Evolutionary conservation across 768 basidiomycete genomes (phyloP), one percentile per base, ranked within the genome.

Genomic region (Melanogaster broomeanus): DNA sequence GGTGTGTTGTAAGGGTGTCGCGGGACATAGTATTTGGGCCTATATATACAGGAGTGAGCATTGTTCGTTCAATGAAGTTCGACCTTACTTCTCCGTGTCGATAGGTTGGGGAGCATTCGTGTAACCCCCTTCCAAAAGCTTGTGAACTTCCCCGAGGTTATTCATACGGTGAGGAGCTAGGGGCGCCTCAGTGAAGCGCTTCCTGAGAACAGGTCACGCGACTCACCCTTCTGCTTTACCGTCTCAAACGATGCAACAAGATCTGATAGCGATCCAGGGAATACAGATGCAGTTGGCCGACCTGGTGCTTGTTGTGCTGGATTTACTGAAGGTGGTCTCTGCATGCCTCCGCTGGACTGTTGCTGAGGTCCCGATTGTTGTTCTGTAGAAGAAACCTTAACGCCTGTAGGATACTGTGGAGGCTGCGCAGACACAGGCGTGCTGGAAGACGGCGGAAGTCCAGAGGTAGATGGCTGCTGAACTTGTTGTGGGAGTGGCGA

Each of bases 21-120:
- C 13, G 97, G 96, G 22, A 93, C 87, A 65, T 98, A 98, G 70
- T 98, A 98, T 63, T 95, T 92, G 21, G 97, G 94, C 76, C 95
- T 98, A 59, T 30, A 47, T n/a, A 51, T 45, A 27, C 28, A 48
- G 60, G 35, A 55, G 58, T 44, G 34, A 51, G 25, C 18, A n/a
- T 34, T 13, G 39, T 53, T 19, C 18, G 31, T 43, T 15, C 3
- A 28, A 47, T 12, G 11, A n/a, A 41, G 15, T 16, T 57, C 73
- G 59, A 52, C 76, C 84, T 82, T 76, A 95, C 95, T 93, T 94
- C 69, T 98, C 96, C 7, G 94, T 94, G 64, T 99, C 97, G 52
- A 89, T 82, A 19, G 95, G 93, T 66, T 93, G 89, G 10, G 97
- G 97, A 43, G 90, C 84, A 64, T 82, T 90, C 31, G 85, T 78